Evolutionary conservation across 202 grass and related monocot genomes (phyloP).

Genomic region (Saccharum hybrid): DNA sequence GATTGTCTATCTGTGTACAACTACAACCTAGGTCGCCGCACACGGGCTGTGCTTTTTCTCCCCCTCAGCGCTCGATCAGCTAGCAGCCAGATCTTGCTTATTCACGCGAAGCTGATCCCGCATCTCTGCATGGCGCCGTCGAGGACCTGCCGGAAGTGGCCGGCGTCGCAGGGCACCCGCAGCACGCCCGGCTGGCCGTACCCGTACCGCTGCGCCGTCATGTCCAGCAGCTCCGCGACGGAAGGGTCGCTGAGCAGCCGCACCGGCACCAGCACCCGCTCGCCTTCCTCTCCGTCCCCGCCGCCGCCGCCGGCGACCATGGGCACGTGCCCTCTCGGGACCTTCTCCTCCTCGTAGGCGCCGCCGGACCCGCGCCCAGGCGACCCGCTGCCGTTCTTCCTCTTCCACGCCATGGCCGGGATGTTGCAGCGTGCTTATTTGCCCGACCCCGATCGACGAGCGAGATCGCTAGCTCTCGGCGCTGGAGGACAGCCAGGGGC

Average conservation of each 20-base stretch:
- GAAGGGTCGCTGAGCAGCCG: slow-evolving; percentile 56
- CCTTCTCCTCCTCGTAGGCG: slow-evolving; percentile 32
- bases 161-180: slow-evolving; percentile 57
- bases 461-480: neutral
- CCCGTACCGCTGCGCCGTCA: slow-evolving; percentile 56
- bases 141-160: slow-evolving; percentile 48
- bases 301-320: slow-evolving; percentile 46
- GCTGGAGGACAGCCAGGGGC: too few species aligned
- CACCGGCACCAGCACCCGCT: slow-evolving; percentile 73
- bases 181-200: slow-evolving; percentile 63
- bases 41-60: too few species aligned
- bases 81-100: too few species aligned
- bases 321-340: slow-evolving; percentile 66
- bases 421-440: neutral
- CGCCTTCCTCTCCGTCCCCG: neutral
- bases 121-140: slow-evolving; percentile 40
- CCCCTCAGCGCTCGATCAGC: too few species aligned
- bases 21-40: too few species aligned
- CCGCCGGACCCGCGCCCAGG: neutral
- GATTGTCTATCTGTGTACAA: too few species aligned
- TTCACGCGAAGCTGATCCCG: neutral
- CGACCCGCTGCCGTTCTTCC: neutral
- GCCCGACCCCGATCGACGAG: neutral
- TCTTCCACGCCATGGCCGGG: slow-evolving; percentile 35
- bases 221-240: slow-evolving; percentile 59